These are phyloP conservation scores for Cryptococcus deneoformans DNA, from an alignment of 1,284 basidiomycete genomes.

Conservation along the genomic window DNA sequence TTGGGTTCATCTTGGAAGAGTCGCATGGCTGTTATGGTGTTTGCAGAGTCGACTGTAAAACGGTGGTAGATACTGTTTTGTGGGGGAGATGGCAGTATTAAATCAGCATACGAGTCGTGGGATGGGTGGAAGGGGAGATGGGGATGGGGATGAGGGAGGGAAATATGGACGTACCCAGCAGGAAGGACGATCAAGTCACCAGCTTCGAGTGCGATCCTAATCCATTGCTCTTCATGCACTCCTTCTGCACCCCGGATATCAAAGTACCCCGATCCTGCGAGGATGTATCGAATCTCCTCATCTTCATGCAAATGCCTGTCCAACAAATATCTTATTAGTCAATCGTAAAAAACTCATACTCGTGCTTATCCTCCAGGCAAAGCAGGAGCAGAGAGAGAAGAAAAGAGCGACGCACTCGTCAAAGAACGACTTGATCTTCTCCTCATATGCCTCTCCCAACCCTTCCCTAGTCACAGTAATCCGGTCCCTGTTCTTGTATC, in stretches of 20 bases:
- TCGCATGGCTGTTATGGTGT: conserved; percentile 68
- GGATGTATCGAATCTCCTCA: conserved; percentile 83
- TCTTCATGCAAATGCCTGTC: conserved; percentile 82
- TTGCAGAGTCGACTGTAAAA: conserved; percentile 70
- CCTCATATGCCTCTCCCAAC: conserved; percentile 72
- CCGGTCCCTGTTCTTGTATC: conserved; percentile 72
- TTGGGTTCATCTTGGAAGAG: conserved; percentile 87
- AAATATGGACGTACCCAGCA: conserved; percentile 53
- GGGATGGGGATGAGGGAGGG: neutral
- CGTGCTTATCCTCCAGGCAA: neutral
- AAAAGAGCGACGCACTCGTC: conserved; percentile 59
- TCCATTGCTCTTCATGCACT: conserved; percentile 60
- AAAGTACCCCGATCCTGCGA: conserved; percentile 78
- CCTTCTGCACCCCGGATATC: conserved; percentile 63
- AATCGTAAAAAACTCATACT: neutral
- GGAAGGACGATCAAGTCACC: conserved; percentile 74
- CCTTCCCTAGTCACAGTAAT: conserved; percentile 71
- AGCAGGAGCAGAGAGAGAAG: neutral
- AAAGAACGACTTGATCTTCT: conserved; percentile 75
- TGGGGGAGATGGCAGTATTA: neutral
- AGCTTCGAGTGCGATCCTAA: conserved; percentile 63
- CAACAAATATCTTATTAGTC: neutral
- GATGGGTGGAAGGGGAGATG: neutral
- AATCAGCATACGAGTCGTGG: conserved; percentile 2
- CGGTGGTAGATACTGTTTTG: conserved; percentile 67